Base-by-base conservation (phyloP, 129 eudicot species). In the Tagetes patula region DNA sequence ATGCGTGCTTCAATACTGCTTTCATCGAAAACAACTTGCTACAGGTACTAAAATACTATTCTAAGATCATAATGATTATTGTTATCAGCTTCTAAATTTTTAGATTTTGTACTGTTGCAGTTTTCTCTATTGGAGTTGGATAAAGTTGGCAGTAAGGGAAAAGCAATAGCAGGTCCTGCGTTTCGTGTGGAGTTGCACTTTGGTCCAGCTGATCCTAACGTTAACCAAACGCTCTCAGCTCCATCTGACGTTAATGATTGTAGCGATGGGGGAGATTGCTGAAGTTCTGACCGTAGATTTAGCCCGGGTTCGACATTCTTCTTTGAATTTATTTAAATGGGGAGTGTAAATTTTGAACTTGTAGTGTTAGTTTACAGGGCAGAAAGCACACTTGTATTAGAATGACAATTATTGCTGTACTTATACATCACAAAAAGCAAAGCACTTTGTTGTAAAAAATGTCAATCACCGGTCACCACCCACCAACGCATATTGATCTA, bases 1-100 rank as follows among this genome's bases (percentile, higher is more conserved):
- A 90, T 59, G 87, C 83, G 53, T 90, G 96, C 81, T 90, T 87
- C 81, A 90, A 87, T 66, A 90, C 96, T 27, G 78, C 91, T 49
- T 90, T 87, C 77, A 83, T 87, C 10, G 81, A 78, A 12, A 78
- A 81, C 84, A 85, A 79, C 84, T 59, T 80, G 38, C 74, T 90
- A 58, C 90, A 87, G 85, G 92, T 89, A 71, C 48, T 39, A 0
- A 11, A 14, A 36, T 37, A 3, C 9, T 30, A 45, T 31, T 60
- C 66, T 60, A 60, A 1, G 27, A 36, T 60, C 52, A 3, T 2
- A 3, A 8, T 6, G 52, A 46, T 33, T 34, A 20, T 37, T 54
- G 63, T 36, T 37, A 47, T 39, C 10, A 27, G 31, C 37, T 12
- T 67, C 62, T 66, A 38, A 60, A 60, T 27, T 45, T 49, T 56